Evolutionary conservation across 2,329 filamentous ascomycete species (phyloP).

Genomic region (Colletotrichum karsti): DNA sequence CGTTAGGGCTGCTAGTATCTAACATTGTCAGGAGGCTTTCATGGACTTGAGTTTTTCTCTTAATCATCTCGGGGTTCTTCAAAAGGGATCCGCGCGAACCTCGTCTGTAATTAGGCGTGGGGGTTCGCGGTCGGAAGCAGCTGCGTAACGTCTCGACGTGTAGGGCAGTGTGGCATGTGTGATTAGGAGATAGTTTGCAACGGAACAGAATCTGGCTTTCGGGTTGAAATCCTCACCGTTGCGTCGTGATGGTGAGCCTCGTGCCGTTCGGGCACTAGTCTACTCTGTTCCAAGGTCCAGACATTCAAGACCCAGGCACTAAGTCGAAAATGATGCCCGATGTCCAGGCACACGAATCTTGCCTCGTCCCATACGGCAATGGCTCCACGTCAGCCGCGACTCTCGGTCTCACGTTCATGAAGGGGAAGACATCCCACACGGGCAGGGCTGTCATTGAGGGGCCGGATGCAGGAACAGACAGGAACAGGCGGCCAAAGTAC

Average conservation of each 20-base stretch:
- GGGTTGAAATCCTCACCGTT: neutral
- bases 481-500: neutral
- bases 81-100: neutral
- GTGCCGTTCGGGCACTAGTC: neutral
- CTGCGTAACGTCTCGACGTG: neutral
- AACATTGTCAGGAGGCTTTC: neutral
- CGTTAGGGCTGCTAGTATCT: neutral
- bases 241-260: neutral
- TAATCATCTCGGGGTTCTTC: neutral
- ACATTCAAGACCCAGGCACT: neutral
- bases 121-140: neutral
- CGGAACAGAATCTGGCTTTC: neutral
- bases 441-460: neutral
- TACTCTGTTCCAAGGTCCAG: neutral
- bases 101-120: neutral
- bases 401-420: neutral
- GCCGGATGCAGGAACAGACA: neutral
- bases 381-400: neutral
- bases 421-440: neutral
- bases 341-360: neutral
- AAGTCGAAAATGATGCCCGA: neutral
- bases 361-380: neutral
- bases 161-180: neutral
- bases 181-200: neutral
- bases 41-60: neutral